phyloP scores from a whole-genome alignment of 805 yeast species.

The Candida boidinii region DNA sequence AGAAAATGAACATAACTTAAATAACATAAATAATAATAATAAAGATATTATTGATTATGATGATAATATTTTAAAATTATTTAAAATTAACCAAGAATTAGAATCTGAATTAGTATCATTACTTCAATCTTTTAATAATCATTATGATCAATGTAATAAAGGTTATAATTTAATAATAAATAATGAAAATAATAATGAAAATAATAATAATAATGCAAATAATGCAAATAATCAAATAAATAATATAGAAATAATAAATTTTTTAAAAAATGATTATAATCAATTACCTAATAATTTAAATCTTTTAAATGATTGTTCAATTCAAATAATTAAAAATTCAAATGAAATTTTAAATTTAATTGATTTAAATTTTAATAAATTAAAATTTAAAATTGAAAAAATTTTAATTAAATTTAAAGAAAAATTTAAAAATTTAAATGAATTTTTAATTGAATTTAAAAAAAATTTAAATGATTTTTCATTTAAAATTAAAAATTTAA shows the following conservation, averaged over 20 bases:
- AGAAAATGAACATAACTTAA: slow-evolving; percentile 12
- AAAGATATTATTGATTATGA: slow-evolving; percentile 3
- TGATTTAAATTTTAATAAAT: slow-evolving; percentile 12
- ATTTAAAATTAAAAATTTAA: slow-evolving; percentile 6
- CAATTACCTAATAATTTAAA: slow-evolving; percentile 51
- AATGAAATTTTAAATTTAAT: slow-evolving; percentile 17
- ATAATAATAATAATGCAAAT: too few relatives aligned
- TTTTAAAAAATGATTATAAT: slow-evolving; percentile 41
- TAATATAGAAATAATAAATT: slow-evolving; percentile 32
- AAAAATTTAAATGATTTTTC: slow-evolving; percentile 10
- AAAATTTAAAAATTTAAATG: slow-evolving; percentile 20
- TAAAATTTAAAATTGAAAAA: slow-evolving; percentile 10
- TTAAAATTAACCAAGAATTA: slow-evolving; percentile 34
- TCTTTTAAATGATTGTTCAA: slow-evolving; percentile 32
- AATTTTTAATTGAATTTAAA: slow-evolving; percentile 22
- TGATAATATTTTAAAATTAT: slow-evolving; percentile 15
- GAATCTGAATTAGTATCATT: slow-evolving; percentile 67
- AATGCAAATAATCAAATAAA: background rate
- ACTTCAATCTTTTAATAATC: slow-evolving; percentile 65
- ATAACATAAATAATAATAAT: slow-evolving; percentile 7
- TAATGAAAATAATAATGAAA: slow-evolving; percentile 19
- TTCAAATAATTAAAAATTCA: slow-evolving; percentile 19
- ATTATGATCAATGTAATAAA: slow-evolving; percentile 69
- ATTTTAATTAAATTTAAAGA: too few relatives aligned
- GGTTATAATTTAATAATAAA: slow-evolving; percentile 32